Base-by-base conservation (phyloP, 192 early-diverging fungal genomes). In the Entomortierella beljakovae region DNA sequence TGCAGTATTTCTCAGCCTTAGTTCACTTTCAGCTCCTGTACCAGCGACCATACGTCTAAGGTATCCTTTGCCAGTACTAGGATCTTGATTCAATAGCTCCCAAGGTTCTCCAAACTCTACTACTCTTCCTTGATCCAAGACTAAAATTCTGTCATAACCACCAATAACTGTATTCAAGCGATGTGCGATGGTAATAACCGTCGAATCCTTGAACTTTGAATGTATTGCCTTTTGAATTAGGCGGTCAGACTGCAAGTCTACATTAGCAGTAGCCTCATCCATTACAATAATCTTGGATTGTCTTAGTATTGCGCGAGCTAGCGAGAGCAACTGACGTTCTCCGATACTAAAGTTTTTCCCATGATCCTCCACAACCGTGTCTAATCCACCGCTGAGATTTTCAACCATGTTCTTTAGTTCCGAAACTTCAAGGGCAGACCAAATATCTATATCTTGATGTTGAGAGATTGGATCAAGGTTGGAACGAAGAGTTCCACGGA, bases 321-420 rank as follows among this genome's bases (percentile, higher is more conserved):
- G 73, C 8, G 85, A 87, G 6, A 93, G 64, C 58, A 92, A 69
- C 77, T 94, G 94, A 20, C 90, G 71, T 73, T 95, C 91, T 13
- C 93, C 93, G 26, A 90, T 87, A 48, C 90, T 93, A 65, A 95
- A 93, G 82, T 97, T 96, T 33, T 87, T 80, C n/a, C 96, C 96
- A 57, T 89, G 85, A 58, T 94, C 93, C 8, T 87, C 69, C 2
- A 98, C 90, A 26, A 71, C 59, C 20, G 85, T 83, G 34, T 97
- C 93, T 32, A 95, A 81, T 43, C 88, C 85, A 40, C 85, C 90
- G 13, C 90, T 89, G 42, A 93, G 70, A 38, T 75, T 43, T 23
- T 84, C 76, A 31, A 96, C 73, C 51, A 87, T 73, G 4, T 81
- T 81, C 72, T 91, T 88, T 31, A 97, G 71, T 61, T 90, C 88